Conservation (phyloP, 2,329 filamentous ascomycete genomes). For the Bipolaris gigantea region DNA sequence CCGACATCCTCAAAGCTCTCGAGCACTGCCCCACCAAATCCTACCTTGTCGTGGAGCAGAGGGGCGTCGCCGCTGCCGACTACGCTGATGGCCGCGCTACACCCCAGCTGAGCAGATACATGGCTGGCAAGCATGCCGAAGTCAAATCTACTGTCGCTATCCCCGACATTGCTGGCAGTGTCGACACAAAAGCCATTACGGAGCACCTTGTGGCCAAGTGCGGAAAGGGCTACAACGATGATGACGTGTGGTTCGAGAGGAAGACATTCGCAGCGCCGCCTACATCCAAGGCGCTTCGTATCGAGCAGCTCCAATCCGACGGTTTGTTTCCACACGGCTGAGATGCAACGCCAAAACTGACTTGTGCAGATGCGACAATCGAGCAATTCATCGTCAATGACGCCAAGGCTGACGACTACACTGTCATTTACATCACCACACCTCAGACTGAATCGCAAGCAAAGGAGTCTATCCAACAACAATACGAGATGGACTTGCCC, state of each 20-base stretch:
- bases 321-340: slow-evolving; percentile 17
- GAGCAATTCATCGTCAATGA: slow-evolving; percentile 40
- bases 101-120: slow-evolving; percentile 58
- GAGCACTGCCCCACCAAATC: slow-evolving; percentile 69
- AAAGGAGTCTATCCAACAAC: slow-evolving; percentile 27
- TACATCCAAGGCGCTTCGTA: slow-evolving; percentile 17
- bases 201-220: slow-evolving; percentile 52
- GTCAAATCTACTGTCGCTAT: slow-evolving; percentile 57
- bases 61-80: slow-evolving; percentile 71
- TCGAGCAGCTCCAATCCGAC: slow-evolving; percentile 19
- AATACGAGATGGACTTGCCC: slow-evolving; percentile 66
- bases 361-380: slow-evolving; percentile 24
- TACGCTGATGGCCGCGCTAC: slow-evolving; percentile 58
- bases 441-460: slow-evolving; percentile 47
- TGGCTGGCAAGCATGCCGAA: slow-evolving; percentile 53
- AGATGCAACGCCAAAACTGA: slow-evolving; percentile 3
- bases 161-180: slow-evolving; percentile 55
- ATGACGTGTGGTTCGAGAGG: slow-evolving; percentile 10
- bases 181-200: slow-evolving; percentile 51
- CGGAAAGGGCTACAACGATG: slow-evolving; percentile 43
- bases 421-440: slow-evolving; percentile 73
- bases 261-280: slow-evolving; percentile 20
- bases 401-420: slow-evolving; percentile 61
- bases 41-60: slow-evolving; percentile 79
- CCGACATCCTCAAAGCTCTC: slow-evolving; percentile 54